These are phyloP conservation scores for Angomonas deanei DNA, from an alignment of 208 protist species.

Conservation along the genomic window DNA sequence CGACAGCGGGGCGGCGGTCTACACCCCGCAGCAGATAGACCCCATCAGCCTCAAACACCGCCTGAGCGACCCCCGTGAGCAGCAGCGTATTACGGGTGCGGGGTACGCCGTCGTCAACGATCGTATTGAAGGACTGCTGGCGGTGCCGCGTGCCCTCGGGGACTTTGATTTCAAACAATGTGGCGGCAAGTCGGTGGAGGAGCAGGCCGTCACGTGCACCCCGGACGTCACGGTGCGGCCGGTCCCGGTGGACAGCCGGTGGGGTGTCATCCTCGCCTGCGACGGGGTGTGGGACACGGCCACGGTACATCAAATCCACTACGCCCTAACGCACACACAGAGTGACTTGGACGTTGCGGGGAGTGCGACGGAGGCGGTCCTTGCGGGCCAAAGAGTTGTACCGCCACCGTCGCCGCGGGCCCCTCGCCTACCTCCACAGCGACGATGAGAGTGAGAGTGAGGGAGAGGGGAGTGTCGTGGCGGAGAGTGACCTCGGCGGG, in stretches of 20 bases:
- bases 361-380: slow-evolving; percentile 41
- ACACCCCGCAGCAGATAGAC: slow-evolving; percentile 28
- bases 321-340: slow-evolving; percentile 57
- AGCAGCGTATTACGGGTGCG: slow-evolving; percentile 45
- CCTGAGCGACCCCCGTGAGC: slow-evolving; percentile 37
- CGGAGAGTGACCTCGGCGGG: not conserved
- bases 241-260: slow-evolving; percentile 34
- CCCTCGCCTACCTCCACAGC: not conserved
- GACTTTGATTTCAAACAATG: slow-evolving; percentile 90
- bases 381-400: slow-evolving; percentile 40
- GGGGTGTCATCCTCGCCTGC: slow-evolving; percentile 74
- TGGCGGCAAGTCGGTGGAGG: slow-evolving; percentile 26
- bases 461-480: not conserved
- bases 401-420: slow-evolving; percentile 19
- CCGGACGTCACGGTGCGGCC: slow-evolving; percentile 67
- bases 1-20: slow-evolving; percentile 71
- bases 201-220: slow-evolving; percentile 67
- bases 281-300: slow-evolving; percentile 82
- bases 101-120: slow-evolving; percentile 45
- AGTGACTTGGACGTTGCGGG: slow-evolving; percentile 58
- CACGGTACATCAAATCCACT: slow-evolving; percentile 70
- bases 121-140: slow-evolving; percentile 75
- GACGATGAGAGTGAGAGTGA: not conserved
- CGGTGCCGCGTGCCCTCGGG: slow-evolving; percentile 71
- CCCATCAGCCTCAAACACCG: slow-evolving; percentile 62